These are phyloP conservation scores for Brettanomyces nanus DNA, from an alignment of 805 yeast genomes.

Conservation along the genomic window DNA sequence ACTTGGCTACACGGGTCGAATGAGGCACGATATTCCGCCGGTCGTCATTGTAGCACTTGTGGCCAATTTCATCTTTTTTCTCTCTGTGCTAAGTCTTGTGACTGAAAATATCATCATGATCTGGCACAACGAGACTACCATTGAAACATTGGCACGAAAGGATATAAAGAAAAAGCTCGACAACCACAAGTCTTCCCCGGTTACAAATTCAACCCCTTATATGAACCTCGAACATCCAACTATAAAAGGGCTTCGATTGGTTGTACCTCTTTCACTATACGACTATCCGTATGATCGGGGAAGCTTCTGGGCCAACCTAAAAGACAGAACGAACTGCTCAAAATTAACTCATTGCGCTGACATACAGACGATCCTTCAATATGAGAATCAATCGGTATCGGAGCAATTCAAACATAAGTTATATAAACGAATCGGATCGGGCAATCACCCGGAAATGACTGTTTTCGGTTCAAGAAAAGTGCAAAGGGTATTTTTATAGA, in stretches of 20 bases:
- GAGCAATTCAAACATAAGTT: constrained; percentile 16
- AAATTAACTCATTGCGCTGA: neutral
- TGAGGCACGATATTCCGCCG: constrained; percentile 12
- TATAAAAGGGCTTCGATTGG: constrained; percentile 26
- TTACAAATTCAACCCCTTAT: constrained; percentile 15
- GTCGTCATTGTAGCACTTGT: constrained; percentile 30
- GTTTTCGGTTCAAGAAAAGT: no score
- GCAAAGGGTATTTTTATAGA: no score
- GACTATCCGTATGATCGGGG: constrained; percentile 34
- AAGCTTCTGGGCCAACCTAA: constrained; percentile 24
- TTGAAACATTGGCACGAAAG: constrained; percentile 13
- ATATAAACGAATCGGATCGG: constrained; percentile 17
- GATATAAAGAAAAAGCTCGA: constrained; percentile 19
- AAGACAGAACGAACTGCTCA: constrained; percentile 22
- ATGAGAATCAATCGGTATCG: constrained; percentile 21
- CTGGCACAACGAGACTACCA: constrained; percentile 34
- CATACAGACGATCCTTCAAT: constrained; percentile 17
- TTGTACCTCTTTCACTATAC: constrained; percentile 26
- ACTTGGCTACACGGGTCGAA: constrained; percentile 17
- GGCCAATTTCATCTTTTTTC: constrained; percentile 34
- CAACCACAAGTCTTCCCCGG: constrained; percentile 6
- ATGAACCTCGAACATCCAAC: constrained; percentile 33
- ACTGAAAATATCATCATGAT: constrained; percentile 37
- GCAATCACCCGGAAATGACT: constrained; percentile 20
- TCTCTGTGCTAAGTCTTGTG: constrained; percentile 33